Base-by-base conservation (phyloP, 2,329 filamentous ascomycete species). In the Colletotrichum filicis region DNA sequence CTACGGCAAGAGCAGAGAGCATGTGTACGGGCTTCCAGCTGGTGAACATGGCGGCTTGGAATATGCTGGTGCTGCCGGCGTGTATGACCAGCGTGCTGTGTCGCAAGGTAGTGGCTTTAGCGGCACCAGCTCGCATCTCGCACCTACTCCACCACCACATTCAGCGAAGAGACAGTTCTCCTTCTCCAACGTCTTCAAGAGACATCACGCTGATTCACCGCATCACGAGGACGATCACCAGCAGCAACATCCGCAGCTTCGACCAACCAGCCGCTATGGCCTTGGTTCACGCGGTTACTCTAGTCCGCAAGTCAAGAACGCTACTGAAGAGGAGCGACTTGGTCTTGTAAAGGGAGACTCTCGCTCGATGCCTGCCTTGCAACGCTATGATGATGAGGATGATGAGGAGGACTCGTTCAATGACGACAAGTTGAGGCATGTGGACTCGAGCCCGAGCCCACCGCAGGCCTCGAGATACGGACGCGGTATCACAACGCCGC, bases 151-250 rank as follows among this genome's bases (percentile, higher is more conserved):
- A 1, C 91, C 91, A 5, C 91, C 88, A 4, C 90, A 88, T 67
- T 85, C 85, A 35, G 90, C 93, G 12, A 89, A 86, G 76, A 89
- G 96, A 73, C 94, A 98, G 79, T 99, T 98, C 83, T 97, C 94
- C 22, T 98, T 98, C 86, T 93, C 95, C 76, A 95, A 93, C 76
- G 91, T 98, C 65, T 97, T 98, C 82, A 85, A 86, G 73, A 88
- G 92, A 62, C 84, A 87, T 76, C 86, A 82, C 66, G 76, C 76
- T 61, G 74, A 76, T 7, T 69, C 62, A 28, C 42, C 63, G 14
- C 61, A 75, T 49, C 68, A 73, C 11, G 78, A 80, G 22, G 75
- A 77, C 71, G 76, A 74, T 56, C 77, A 76, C 66, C 79, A 58
- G 55, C 77, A 76, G 66, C 79, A 58, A 64, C 64, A 72, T 49